Evolutionary conservation across 495 filamentous ascomycete species (phyloP), one percentile per base, ranked within the genome.

Genomic region (Pseudevernia furfuracea): DNA sequence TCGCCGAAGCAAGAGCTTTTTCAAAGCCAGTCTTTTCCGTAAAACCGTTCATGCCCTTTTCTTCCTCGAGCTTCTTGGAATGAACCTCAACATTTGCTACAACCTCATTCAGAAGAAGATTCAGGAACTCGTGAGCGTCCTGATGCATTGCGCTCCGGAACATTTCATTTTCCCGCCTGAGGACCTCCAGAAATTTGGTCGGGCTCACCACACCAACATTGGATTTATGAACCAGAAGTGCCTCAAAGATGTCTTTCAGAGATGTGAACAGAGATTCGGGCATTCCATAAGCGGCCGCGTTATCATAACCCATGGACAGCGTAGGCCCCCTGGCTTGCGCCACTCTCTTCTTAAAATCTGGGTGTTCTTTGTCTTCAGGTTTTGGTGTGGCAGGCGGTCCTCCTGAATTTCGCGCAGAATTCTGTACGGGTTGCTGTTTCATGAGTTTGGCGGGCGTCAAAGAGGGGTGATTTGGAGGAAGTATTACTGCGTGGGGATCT

Each of bases 121-220:
- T 96, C 65, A 97, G 83, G 70, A 98, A 98, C 68, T 98, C 94
- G 71, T 98, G 94, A 9, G 94, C 94, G 77, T 98, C 94, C 75
- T 98, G 94, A 74, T 98, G 94, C 89, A 96, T 95, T 30, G 91
- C 87, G 44, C 89, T 89, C 57, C 92, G 89, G 68, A 97, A 98
- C 91, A 96, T 96, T 73, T 97, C 95, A 71, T 97, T 92, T 67
- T 97, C 91, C 36, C 90, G 82, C 71, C 91, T 89, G 66, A 98
- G 82, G 15, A 97, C 90, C 73, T 97, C 95, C 57, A 98, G 77
- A 66, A 98, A 97, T 68, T 92, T 87, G 63, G 91, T 87, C 4
- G 94, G 94, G 70, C 90, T 94, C n/a, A 96, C 82, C 11, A 98
- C 90, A 14, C 94, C 94, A 3, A 91, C 90, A 63, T 91, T 85